These are phyloP conservation scores for Terana coerulea DNA, from an alignment of 768 basidiomycete species.

Conservation along the genomic window DNA sequence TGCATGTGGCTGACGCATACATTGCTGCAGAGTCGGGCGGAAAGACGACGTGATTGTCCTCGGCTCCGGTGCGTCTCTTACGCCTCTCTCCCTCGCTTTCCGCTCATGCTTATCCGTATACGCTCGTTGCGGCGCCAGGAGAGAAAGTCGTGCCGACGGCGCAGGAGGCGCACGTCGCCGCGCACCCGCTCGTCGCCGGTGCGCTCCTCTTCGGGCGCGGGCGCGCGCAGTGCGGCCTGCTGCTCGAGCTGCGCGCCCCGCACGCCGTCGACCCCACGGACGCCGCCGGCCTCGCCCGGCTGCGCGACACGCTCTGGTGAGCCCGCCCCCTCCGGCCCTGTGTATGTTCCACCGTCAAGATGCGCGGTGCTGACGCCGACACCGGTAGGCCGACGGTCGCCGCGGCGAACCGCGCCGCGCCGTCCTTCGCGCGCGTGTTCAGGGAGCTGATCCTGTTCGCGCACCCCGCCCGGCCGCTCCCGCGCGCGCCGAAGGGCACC, in stretches of 20 bases:
- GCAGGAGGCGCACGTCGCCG: slow-evolving; percentile 25
- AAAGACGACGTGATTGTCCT: slow-evolving; percentile 41
- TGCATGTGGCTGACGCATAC: not conserved
- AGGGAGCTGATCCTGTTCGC: slow-evolving; percentile 50
- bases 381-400: slow-evolving; percentile 25
- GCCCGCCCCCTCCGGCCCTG: not conserved
- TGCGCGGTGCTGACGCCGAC: slow-evolving; percentile 24
- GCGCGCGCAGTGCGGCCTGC: slow-evolving; percentile 32
- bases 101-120: not conserved
- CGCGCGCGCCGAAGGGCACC: slow-evolving; percentile 45
- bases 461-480: slow-evolving; percentile 37
- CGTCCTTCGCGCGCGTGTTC: slow-evolving; percentile 32
- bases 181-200: slow-evolving; percentile 27
- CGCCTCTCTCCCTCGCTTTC: not conserved
- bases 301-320: slow-evolving; percentile 33
- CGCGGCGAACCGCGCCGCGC: slow-evolving; percentile 21
- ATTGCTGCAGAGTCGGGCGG: slow-evolving; percentile 27
- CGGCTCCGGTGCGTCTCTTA: slow-evolving; percentile 4
- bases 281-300: slow-evolving; percentile 21
- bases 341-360: not conserved
- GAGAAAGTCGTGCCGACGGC: slow-evolving; percentile 25
- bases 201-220: slow-evolving; percentile 39
- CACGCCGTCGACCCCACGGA: slow-evolving; percentile 28
- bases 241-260: slow-evolving; percentile 31
- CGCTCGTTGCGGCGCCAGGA: slow-evolving; percentile 23